phyloP scores from a whole-genome alignment of 768 basidiomycete genomes.

The Boletus sensibilis region DNA sequence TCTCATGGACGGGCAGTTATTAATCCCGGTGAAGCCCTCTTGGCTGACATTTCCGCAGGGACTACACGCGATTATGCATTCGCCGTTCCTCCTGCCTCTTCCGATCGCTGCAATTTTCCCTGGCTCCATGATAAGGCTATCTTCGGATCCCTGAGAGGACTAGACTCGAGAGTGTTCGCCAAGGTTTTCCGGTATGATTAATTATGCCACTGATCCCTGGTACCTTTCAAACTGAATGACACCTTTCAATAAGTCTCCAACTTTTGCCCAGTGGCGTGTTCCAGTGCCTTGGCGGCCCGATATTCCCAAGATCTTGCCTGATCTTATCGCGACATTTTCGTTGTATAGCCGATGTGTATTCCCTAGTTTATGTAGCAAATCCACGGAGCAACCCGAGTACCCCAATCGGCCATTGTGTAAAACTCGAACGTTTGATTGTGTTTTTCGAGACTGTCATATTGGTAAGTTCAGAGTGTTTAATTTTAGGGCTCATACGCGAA shows the following conservation, averaged over 20 bases:
- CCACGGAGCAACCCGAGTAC: conserved; percentile 6
- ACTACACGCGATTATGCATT: conserved; percentile 21
- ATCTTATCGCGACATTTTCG: conserved; percentile 12
- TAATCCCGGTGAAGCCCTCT: conserved; percentile 21
- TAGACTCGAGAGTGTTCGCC: conserved; percentile 21
- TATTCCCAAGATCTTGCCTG: conserved; percentile 11
- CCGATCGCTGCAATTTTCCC: conserved; percentile 16
- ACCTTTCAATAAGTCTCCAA: conserved; percentile 3
- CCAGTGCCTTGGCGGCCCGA: conserved; percentile 24
- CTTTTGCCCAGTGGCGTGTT: conserved; percentile 6
- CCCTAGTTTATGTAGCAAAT: conserved; percentile 5
- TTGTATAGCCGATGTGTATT: conserved; percentile 9
- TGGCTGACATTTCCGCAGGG: conserved; percentile 19
- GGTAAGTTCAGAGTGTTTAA: conserved; percentile 26
- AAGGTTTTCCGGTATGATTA: conserved; percentile 22
- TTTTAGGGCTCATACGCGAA: conserved; percentile 13
- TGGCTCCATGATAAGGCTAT: conserved; percentile 30
- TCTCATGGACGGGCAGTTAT: conserved; percentile 23
- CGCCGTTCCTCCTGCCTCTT: conserved; percentile 29
- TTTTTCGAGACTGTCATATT: conserved; percentile 8
- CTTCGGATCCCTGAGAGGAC: conserved; percentile 28
- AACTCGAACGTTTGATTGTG: conserved; percentile 7
- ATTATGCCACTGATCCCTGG: conserved; percentile 18
- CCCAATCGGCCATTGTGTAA: conserved; percentile 10
- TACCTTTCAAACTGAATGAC: conserved; percentile 19